Evolutionary conservation across 2,329 filamentous ascomycete genomes (phyloP), one percentile per base, ranked within the genome.

Genomic region (Chrysoporthe austroafricana): DNA sequence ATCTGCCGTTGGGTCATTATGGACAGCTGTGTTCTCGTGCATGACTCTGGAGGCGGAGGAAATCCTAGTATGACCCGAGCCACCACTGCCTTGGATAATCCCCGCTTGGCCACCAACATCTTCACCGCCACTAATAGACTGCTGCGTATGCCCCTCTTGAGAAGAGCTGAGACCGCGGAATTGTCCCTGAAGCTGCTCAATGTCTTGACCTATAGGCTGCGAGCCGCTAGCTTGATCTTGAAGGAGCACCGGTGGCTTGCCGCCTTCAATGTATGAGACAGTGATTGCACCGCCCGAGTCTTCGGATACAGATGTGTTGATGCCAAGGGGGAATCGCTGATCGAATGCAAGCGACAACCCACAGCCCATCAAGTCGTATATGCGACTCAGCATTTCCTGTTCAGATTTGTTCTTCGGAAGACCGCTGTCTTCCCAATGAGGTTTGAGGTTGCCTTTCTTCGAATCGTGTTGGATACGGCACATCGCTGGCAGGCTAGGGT

Each of bases 391-490:
- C 48, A 64, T 63, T 43, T 71, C 69, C 42, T 64, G 48, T 14
- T 66, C 48, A 6, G 68, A 32, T 14, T 32, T 43, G 34, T 61
- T 58, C 61, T 44, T 66, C 44, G 62, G 34, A 21, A 48, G 6
- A 1, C 64, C 62, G 11, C 36, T 68, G n/a, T 71, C 75, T 34
- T 76, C 74, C 21, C 69, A 71, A 13, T 73, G 72, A 8, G 71
- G 71, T 66, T 76, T 76, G 57, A 73, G 72, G 34, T 67, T 57
- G 46, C 66, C 69, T 1, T 66, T 72, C 6, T 72, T 69, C 5
- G 72, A 68, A 32, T 73, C 69, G 62, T 76, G 78, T 66, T 78
- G 79, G 18, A 80, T 76, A 65, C 79, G 77, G 66, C 82, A 84
- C 36, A 76, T 76, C 52, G 76, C 71, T 1, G 80, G 79, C 4